phyloP scores from a whole-genome alignment of 768 basidiomycete species.

The Naganishia friedmannii region DNA sequence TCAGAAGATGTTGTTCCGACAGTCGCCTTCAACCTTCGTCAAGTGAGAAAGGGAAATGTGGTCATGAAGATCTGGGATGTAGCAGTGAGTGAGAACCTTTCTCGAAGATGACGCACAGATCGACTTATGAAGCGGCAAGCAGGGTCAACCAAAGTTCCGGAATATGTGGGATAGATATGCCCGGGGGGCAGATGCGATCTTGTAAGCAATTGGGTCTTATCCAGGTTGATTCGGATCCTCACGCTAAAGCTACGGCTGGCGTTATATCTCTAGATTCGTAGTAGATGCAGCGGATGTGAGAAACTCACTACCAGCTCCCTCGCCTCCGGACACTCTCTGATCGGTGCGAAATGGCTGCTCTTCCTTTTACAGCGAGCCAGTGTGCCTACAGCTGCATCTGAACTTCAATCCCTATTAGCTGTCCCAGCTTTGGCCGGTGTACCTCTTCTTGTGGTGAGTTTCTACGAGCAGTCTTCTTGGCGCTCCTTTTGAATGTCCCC shows the following conservation, averaged over 20 bases:
- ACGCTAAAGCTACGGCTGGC: too few species aligned
- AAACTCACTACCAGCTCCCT: slow-evolving; percentile 29
- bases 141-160: slow-evolving; percentile 87
- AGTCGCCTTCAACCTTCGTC: slow-evolving; percentile 86
- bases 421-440: slow-evolving; percentile 67
- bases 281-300: slow-evolving; percentile 84
- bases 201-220: slow-evolving; percentile 56
- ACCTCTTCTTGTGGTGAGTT: slow-evolving; percentile 74
- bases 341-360: background rate
- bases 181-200: slow-evolving; percentile 83
- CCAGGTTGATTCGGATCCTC: background rate
- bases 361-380: slow-evolving; percentile 62
- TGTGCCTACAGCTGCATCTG: slow-evolving; percentile 77
- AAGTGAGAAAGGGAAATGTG: slow-evolving; percentile 82
- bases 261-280: slow-evolving; percentile 59
- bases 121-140: background rate
- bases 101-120: background rate
- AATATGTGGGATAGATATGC: slow-evolving; percentile 96
- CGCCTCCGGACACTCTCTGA: background rate
- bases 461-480: background rate
- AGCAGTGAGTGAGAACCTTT: slow-evolving; percentile 59
- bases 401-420: slow-evolving; percentile 72
- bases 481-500: background rate
- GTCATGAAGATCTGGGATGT: slow-evolving; percentile 95
- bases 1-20: slow-evolving; percentile 96